phyloP scores from a whole-genome alignment of 1,284 basidiomycete genomes.

The Ceratorhiza oryzae-sativae region DNA sequence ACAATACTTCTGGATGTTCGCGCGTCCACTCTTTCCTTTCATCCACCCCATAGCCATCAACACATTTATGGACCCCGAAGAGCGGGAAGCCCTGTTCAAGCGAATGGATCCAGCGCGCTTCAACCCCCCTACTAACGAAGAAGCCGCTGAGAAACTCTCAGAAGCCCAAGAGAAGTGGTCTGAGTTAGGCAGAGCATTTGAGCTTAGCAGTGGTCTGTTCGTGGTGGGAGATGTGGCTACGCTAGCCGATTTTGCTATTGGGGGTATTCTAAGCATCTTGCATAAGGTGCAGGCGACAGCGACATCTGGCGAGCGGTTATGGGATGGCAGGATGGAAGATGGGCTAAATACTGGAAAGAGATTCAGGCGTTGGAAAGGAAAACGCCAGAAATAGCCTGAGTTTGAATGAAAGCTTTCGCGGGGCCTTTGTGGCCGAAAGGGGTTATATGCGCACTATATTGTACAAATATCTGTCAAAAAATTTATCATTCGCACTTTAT shows the following conservation, averaged over 20 bases:
- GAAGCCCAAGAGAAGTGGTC: neutral
- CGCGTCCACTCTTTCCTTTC: neutral
- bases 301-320: neutral
- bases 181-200: neutral
- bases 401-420: no score
- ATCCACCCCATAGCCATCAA: neutral
- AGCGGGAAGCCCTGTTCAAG: neutral
- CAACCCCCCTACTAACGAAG: neutral
- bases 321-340: constrained; percentile 12
- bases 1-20: neutral
- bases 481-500: no score
- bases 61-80: neutral
- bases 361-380: neutral
- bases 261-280: neutral
- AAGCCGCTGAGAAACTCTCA: neutral
- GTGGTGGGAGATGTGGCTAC: constrained; percentile 24
- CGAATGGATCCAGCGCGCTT: neutral
- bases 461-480: no score
- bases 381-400: neutral
- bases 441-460: no score
- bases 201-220: constrained; percentile 19
- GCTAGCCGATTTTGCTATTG: constrained; percentile 36
- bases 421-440: no score
- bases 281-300: neutral
- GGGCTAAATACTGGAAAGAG: neutral